Percentiles rank a stretch among this genome's conserved stretches.
Evolutionary conservation across 2,329 filamentous ascomycete species (phyloP).

Genomic region (Colletotrichum salicis): DNA sequence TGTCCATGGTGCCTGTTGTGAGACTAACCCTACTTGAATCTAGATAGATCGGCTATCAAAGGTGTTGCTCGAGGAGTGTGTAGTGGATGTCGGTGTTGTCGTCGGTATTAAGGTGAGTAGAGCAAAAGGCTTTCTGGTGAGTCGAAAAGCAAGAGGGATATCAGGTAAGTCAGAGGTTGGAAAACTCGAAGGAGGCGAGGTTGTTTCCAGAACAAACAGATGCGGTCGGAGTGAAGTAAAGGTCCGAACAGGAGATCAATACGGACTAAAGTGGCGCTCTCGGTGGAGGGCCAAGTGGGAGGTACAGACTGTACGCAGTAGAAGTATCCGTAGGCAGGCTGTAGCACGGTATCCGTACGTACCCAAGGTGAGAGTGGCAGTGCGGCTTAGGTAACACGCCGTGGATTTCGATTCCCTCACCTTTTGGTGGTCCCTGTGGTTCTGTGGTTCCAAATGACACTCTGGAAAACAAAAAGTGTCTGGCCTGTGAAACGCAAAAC

Average conservation of each 20-base stretch:
- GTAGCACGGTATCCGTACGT: not conserved
- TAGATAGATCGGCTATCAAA: not conserved
- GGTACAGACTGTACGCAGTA: not conserved
- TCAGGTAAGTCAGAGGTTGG: not conserved
- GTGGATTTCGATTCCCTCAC: not conserved
- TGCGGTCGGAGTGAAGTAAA: slow-evolving; percentile 10
- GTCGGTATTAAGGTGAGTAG: not conserved
- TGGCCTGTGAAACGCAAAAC: slow-evolving; percentile 34
- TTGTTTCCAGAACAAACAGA: slow-evolving; percentile 33
- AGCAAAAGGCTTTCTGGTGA: not conserved
- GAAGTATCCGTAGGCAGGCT: too few relatives aligned
- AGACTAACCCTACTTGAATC: slow-evolving; percentile 4
- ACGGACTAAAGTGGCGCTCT: slow-evolving; percentile 31
- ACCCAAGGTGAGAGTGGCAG: slow-evolving; percentile 20
- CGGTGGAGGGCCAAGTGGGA: slow-evolving; percentile 21
- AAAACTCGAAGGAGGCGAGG: slow-evolving; percentile 15
- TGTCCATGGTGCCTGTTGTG: slow-evolving; percentile 50
- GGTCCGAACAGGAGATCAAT: slow-evolving; percentile 24
- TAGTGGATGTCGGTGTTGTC: not conserved
- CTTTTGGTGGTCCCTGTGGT: not conserved
- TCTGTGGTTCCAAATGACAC: not conserved
- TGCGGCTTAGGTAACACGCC: slow-evolving; percentile 29
- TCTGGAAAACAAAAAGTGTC: slow-evolving; percentile 22
- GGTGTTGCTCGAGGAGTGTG: not conserved
- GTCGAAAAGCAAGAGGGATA: not conserved